Base-by-base conservation (phyloP, 1,284 basidiomycete species). In the Marasmius sp. region DNA sequence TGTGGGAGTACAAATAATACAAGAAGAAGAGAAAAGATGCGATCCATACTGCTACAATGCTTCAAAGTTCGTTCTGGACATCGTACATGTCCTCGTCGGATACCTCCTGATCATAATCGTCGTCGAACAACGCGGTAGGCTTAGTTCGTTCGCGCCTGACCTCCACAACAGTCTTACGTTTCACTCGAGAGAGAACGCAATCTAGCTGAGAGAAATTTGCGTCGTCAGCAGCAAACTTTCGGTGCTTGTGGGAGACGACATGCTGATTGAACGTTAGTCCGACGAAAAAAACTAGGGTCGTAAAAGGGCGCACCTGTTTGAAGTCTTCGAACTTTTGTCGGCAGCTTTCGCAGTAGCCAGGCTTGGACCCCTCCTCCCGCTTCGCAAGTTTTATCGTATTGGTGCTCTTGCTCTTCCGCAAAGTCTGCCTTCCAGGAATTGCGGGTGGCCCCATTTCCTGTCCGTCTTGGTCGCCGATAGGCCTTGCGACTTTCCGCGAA, bases 281-380 rank as follows among this genome's bases (percentile, higher is more conserved):
- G 36, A 45, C 14, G 58, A 52, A 49, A 54, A 53, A 50, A 59
- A 48, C 18, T 22, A 18, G 36, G 55, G 52, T 34, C 47, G 52
- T 47, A 51, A 11, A 16, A 58, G 59, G 60, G 49, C 88, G 71
- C 68, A 97, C 95, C 66, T 82, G 75, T 64, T 88, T 87, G 69
- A 99, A 97, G 75, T 98, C 91, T 0, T 91, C 89, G 72, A 96
- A 99, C 73, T 95, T 94, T 60, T 85, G 72, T 22, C 97, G 85
- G 75, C 97, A 99, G 74, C 96, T 97, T 73, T 99, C 97, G 76
- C 97, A 99, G 76, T 98, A 99, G 10, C 97, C 97, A 7, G 96
- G 94, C 74, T 94, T 98, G 70, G 85, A 91, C 58, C 85, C 91
- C 77, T 94, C 93, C 64, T 93, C 90, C 43, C 92, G 85, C 70